A percentile compares a stretch with the other conserved stretches of the same genome.
These are phyloP conservation scores for Wickerhamiella nectarea DNA, from an alignment of 805 yeast genomes.

Conservation along the genomic window DNA sequence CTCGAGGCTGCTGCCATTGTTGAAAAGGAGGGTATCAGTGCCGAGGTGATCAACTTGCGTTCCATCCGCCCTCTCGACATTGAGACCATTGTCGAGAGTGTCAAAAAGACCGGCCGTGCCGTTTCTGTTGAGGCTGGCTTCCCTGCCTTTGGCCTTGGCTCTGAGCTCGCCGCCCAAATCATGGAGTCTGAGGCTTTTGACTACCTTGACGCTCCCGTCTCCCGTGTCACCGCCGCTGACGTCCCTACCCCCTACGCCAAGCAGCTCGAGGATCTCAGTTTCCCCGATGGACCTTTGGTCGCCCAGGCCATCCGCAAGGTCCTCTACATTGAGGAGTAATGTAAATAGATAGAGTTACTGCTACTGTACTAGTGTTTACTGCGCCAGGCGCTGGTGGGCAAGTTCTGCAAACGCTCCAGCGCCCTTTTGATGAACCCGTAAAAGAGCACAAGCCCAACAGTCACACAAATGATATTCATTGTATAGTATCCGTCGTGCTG, in stretches of 20 bases:
- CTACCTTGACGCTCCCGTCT: slow-evolving; percentile 95
- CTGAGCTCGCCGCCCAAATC: slow-evolving; percentile 92
- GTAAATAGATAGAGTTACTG: neutral
- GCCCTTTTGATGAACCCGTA: slow-evolving; percentile 51
- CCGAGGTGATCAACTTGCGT: slow-evolving; percentile 91
- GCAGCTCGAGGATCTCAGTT: slow-evolving; percentile 93
- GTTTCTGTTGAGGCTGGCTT: slow-evolving; percentile 93
- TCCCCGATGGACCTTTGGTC: slow-evolving; percentile 91
- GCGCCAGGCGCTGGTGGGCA: slow-evolving; percentile 63
- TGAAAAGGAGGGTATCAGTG: slow-evolving; percentile 73
- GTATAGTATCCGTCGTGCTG: slow-evolving; percentile 71
- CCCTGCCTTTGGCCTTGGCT: slow-evolving; percentile 98
- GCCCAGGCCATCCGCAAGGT: slow-evolving; percentile 48
- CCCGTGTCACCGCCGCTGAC: slow-evolving; percentile 98
- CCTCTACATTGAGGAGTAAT: slow-evolving; percentile 26
- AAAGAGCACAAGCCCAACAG: slow-evolving; percentile 50
- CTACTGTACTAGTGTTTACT: no score
- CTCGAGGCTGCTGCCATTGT: slow-evolving; percentile 81
- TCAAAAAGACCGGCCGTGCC: slow-evolving; percentile 93
- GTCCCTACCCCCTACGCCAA: slow-evolving; percentile 98
- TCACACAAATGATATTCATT: slow-evolving; percentile 60
- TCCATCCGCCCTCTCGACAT: slow-evolving; percentile 93
- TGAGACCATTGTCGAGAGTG: slow-evolving; percentile 68
- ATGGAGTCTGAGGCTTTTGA: slow-evolving; percentile 98
- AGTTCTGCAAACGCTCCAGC: slow-evolving; percentile 48